These are phyloP conservation scores for Hydnum rufescens DNA, from an alignment of 768 basidiomycete species.

Conservation along the genomic window DNA sequence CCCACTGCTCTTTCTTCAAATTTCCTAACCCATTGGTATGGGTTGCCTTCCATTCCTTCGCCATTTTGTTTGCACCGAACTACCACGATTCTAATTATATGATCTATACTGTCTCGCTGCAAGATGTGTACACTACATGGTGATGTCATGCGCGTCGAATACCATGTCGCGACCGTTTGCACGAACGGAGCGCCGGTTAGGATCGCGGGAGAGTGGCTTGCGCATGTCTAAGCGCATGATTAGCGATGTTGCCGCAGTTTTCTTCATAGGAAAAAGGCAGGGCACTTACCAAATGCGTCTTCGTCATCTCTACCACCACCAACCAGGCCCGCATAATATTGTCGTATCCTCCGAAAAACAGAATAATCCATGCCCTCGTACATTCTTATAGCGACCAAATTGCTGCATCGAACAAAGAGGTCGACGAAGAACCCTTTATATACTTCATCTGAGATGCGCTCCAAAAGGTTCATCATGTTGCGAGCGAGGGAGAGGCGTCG, in stretches of 20 bases:
- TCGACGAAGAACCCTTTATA: slow-evolving; percentile 87
- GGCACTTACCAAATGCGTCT: slow-evolving; percentile 80
- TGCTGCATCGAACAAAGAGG: slow-evolving; percentile 83
- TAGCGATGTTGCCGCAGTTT: neutral
- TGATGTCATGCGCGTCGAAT: slow-evolving; percentile 12
- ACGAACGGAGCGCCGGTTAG: slow-evolving; percentile 18
- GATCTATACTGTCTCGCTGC: too few relatives aligned
- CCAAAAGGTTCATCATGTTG: slow-evolving; percentile 72
- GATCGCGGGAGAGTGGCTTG: slow-evolving; percentile 23
- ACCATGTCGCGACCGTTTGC: slow-evolving; percentile 21
- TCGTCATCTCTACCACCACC: slow-evolving; percentile 70
- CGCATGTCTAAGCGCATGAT: slow-evolving; percentile 23
- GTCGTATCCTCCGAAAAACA: slow-evolving; percentile 74
- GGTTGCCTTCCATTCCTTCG: too few relatives aligned
- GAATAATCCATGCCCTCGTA: slow-evolving; percentile 88
- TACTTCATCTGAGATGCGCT: slow-evolving; percentile 59
- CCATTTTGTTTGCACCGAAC: too few relatives aligned
- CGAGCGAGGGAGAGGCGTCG: slow-evolving; percentile 73
- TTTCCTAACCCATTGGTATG: too few relatives aligned
- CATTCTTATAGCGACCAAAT: slow-evolving; percentile 67
- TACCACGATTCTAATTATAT: too few relatives aligned
- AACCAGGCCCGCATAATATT: slow-evolving; percentile 72
- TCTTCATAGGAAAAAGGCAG: neutral
- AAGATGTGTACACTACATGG: too few relatives aligned
- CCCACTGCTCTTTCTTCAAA: too few relatives aligned